These are phyloP conservation scores for Tricholoma matsutake DNA, from an alignment of 768 basidiomycete species.

Conservation along the genomic window DNA sequence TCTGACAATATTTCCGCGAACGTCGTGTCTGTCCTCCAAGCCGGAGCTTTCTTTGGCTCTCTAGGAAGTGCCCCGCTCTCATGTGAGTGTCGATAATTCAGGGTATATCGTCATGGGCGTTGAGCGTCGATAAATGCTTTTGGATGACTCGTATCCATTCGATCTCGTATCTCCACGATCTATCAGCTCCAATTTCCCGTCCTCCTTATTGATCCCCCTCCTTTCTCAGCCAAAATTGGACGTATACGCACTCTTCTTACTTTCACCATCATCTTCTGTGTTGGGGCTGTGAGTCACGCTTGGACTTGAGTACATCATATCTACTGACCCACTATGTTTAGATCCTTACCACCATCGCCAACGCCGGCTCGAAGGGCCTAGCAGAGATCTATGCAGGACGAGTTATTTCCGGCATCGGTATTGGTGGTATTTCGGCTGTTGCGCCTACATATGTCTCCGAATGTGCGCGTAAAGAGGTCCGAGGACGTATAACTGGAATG, in stretches of 20 bases:
- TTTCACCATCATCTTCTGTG: constrained; percentile 60
- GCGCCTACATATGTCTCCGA: constrained; percentile 87
- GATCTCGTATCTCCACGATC: background rate
- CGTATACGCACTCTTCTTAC: constrained; percentile 60
- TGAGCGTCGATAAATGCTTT: background rate
- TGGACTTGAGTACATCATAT: background rate
- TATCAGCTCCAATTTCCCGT: background rate
- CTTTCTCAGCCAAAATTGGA: constrained; percentile 54
- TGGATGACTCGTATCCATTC: no score
- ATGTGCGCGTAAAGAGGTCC: constrained; percentile 82
- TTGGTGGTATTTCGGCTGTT: constrained; percentile 79
- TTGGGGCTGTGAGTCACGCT: constrained; percentile 61
- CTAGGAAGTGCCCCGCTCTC: constrained; percentile 3
- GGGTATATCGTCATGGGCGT: background rate
- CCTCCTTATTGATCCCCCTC: background rate
- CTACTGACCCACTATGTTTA: constrained; percentile 21
- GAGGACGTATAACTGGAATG: constrained; percentile 80
- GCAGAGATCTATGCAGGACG: constrained; percentile 78
- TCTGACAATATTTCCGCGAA: background rate
- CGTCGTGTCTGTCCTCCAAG: constrained; percentile 5
- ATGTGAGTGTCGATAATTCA: background rate
- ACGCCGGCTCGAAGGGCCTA: constrained; percentile 51
- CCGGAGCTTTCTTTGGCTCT: constrained; percentile 3
- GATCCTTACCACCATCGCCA: constrained; percentile 71
- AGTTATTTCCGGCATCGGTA: constrained; percentile 75